Evolutionary conservation across 129 eudicot species (phyloP).

Genomic region (Pittosporum tobira): DNA sequence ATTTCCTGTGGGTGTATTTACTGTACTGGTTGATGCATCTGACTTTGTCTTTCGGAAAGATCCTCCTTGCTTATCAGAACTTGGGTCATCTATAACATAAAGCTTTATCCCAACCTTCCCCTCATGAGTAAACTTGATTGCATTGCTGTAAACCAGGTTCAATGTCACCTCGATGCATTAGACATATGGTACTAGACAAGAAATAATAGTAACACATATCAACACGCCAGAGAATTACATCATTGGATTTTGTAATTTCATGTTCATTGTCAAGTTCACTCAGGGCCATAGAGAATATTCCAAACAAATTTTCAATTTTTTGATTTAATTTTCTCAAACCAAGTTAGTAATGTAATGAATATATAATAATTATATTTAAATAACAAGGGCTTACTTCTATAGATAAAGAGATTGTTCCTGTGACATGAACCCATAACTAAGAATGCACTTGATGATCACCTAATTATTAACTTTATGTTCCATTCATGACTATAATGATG

Average conservation of each 20-base stretch:
- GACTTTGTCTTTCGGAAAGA: constrained; percentile 15
- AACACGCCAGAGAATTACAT: not conserved
- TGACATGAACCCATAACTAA: too few species aligned
- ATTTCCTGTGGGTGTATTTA: constrained; percentile 14
- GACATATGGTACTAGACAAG: not conserved
- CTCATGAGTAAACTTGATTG: constrained; percentile 85
- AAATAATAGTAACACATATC: not conserved
- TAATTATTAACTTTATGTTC: too few species aligned
- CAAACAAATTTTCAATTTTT: too few species aligned
- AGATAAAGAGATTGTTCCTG: too few species aligned
- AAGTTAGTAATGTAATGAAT: too few species aligned
- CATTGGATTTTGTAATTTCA: not conserved
- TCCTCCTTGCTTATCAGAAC: constrained; percentile 23
- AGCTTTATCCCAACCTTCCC: constrained; percentile 89
- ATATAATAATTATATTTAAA: too few species aligned
- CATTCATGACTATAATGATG: too few species aligned
- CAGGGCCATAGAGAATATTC: not conserved
- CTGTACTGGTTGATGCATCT: constrained; percentile 20
- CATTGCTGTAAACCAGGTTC: constrained; percentile 51
- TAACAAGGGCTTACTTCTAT: too few species aligned
- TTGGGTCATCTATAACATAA: constrained; percentile 50
- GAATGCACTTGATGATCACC: too few species aligned
- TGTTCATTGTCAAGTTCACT: not conserved
- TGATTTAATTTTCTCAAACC: not conserved
- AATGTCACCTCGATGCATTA: not conserved